Conservation (phyloP, 2,329 filamentous ascomycete genomes). For the Penicillium crustosum region DNA sequence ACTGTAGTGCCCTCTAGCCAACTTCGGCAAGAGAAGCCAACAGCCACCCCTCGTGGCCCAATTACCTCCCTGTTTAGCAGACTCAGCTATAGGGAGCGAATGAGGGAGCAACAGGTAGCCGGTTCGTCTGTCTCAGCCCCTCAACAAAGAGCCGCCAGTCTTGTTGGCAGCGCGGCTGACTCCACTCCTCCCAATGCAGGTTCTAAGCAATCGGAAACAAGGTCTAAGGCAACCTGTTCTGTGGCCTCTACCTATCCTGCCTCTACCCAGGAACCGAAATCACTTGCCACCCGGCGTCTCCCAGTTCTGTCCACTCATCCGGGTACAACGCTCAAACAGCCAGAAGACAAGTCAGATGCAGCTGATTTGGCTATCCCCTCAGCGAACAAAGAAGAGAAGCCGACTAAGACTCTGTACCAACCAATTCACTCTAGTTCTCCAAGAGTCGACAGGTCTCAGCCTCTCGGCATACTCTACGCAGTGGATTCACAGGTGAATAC, state of each 20-base stretch:
- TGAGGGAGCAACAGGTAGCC: neutral
- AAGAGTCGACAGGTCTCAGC: neutral
- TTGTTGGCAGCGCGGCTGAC: neutral
- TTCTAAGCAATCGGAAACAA: neutral
- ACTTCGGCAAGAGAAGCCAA: neutral
- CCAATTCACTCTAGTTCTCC: neutral
- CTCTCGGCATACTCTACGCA: neutral
- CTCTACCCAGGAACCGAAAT: neutral
- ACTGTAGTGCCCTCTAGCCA: neutral
- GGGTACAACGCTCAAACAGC: neutral
- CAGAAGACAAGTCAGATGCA: neutral
- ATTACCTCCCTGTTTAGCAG: neutral
- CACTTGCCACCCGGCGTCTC: neutral
- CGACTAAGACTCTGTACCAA: neutral
- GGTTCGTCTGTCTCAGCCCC: neutral
- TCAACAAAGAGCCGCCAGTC: neutral
- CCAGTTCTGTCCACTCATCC: neutral
- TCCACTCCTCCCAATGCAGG: neutral
- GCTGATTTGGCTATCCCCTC: neutral
- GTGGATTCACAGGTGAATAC: neutral
- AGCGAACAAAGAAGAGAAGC: neutral
- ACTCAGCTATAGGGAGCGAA: neutral
- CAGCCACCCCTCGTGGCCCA: neutral
- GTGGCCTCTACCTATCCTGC: neutral
- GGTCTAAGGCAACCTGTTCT: neutral